Evolutionary conservation across 2,329 filamentous ascomycete species (phyloP).

Genomic region (Diaporthe sp.): DNA sequence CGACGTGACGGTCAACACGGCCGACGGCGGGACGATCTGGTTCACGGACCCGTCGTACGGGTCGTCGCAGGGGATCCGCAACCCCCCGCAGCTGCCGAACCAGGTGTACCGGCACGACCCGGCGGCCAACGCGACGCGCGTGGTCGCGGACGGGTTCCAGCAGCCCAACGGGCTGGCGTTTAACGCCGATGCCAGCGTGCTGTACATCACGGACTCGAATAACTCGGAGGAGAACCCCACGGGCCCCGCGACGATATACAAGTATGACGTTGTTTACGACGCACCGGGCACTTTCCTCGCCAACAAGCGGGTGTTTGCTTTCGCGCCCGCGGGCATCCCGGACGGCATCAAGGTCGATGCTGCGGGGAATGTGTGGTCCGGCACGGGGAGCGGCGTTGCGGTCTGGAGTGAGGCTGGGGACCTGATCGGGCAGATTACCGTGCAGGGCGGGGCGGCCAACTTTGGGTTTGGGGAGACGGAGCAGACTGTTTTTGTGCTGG

Average conservation of each 20-base stretch:
- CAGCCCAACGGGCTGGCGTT: conserved; percentile 58
- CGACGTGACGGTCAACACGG: conserved; percentile 53
- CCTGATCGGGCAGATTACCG: conserved; percentile 27
- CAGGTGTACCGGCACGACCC: conserved; percentile 61
- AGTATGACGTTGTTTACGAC: conserved; percentile 17
- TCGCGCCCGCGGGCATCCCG: conserved; percentile 29
- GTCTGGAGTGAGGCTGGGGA: conserved; percentile 31
- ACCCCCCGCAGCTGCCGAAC: conserved; percentile 52
- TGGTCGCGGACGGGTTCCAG: conserved; percentile 58
- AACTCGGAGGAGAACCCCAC: conserved; percentile 6
- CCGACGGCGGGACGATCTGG: conserved; percentile 54
- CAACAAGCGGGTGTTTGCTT: conserved; percentile 33
- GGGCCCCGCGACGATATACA: conserved; percentile 30
- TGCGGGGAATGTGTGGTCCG: conserved; percentile 32
- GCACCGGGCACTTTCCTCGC: conserved; percentile 22
- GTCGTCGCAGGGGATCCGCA: conserved; percentile 56
- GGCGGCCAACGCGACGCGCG: conserved; percentile 49
- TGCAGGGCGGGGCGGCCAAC: conserved; percentile 27
- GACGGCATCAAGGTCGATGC: conserved; percentile 32
- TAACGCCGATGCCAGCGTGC: conserved; percentile 52
- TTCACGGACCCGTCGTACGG: conserved; percentile 63
- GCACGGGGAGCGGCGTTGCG: conserved; percentile 27
- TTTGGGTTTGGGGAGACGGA: conserved; percentile 33
- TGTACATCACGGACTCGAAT: conserved; percentile 52
- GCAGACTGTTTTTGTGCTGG: conserved; percentile 28